Evolutionary conservation across 768 basidiomycete species (phyloP), one percentile per base, ranked within the genome.

Genomic region (Phanerochaete sordida): DNA sequence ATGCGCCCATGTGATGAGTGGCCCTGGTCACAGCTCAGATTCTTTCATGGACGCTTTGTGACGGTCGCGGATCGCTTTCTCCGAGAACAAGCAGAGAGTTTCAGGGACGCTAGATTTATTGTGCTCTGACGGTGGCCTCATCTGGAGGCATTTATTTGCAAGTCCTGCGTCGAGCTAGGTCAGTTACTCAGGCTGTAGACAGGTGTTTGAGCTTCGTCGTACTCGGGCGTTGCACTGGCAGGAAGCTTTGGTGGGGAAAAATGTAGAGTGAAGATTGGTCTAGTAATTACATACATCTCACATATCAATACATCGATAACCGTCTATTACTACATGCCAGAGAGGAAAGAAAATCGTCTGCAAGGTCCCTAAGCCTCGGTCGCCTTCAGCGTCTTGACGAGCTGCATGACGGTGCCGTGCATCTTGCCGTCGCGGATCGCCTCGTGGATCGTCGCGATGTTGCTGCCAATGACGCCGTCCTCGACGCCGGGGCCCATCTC

Each of bases 381-480:
- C 27, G 28, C 50, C 50, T 31, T 51, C 9, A 35, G 23, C 16
- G 53, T 15, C 21, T 56, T 56, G 43, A 62, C 26, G 49, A 62
- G 27, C 43, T 57, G 19, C 50, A 57, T 37, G 16, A 64, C 59
- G 49, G 58, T 43, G 49, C 39, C 31, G 43, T 64, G 62, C 62
- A 64, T 64, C 59, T 60, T 60, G 33, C 62, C 62, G 55, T 64
- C 62, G 39, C 62, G 59, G 24, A 64, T 64, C 6, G 62, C 62
- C 62, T 95, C 93, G 59, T 91, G 86, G 56, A 95, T 91, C 43
- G 84, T 73, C 2, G 87, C 82, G 8, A 93, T 80, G 64, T 85
- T 84, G 68, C 87, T 81, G 3, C 93, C 93, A 48, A 87, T 71
- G 11, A 87, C 88, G 37, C 76, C 78, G 48, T 91, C 87, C 52